Evolutionary conservation across 2,329 filamentous ascomycete genomes (phyloP), one percentile per base, ranked within the genome.

Genomic region (Venturia aucupariae): DNA sequence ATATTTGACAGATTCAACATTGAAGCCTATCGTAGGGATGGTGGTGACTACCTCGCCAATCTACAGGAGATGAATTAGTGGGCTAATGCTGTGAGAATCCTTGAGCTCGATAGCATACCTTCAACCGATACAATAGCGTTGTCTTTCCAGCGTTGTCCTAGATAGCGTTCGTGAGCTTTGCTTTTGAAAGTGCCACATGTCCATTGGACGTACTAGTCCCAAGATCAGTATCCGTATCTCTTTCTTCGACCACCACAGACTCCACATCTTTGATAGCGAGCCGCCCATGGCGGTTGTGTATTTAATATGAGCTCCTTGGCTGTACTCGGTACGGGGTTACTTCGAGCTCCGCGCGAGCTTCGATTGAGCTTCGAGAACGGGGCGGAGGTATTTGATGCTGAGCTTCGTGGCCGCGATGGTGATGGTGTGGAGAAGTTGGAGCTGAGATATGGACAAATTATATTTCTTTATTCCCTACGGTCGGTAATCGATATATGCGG

Each of bases 61-160:
- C 91, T 97, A 75, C 67, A 66, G 30, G 15, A 22, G 5, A 39
- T 24, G 30, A 30, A 27, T 60, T 41, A 55, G 19, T 13, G 1
- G 4, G 8, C 19, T 15, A 17, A 46, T 42, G 8, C 42, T 27
- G n/a, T 27, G 38, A 39, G 19, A 13, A 24, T 10, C 30, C 42
- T 66, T 17, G 65, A 62, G 27, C 51, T 24, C n/a, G 17, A 19
- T n/a, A 17, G 38, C 69, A 30, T 76, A 95, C 91, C 88, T 97
- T 97, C 70, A 99, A 81, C 78, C 93, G 89, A 81, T 99, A 99
- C 65, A 99, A 82, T 66, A 99, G 82, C 39, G 94, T 99, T 54
- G 94, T 99, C 81, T 99, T 99, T 76, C 94, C 94, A 60, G 94
- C 94, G 77, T 97, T 97, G 78, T 99, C 94, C 91, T 97, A 74